Conservation (phyloP, 148 eudicot genomes). For the Camellia sinensis region DNA sequence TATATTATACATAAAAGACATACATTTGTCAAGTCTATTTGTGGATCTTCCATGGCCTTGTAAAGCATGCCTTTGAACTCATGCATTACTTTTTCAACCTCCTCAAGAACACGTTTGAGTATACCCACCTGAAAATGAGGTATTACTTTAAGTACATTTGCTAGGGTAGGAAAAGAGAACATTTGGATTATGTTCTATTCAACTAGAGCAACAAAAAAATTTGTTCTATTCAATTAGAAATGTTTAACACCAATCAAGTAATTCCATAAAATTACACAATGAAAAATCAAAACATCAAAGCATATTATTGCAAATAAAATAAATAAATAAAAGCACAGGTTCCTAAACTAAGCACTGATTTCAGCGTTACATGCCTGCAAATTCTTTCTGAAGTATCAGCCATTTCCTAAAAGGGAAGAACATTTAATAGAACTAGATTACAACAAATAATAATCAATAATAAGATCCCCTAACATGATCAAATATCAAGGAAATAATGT, state of each 20-base stretch:
- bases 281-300: neutral
- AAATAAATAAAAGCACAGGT: neutral
- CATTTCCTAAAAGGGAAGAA: neutral
- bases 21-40: constrained; percentile 76
- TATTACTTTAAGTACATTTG: constrained; percentile 6
- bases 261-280: neutral
- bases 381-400: neutral
- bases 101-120: constrained; percentile 95
- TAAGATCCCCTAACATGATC: neutral
- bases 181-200: neutral
- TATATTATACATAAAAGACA: neutral
- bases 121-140: constrained; percentile 75
- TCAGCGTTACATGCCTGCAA: neutral
- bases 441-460: neutral
- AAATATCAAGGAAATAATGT: neutral
- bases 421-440: neutral
- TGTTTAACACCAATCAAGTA: neutral
- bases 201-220: neutral
- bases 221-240: neutral
- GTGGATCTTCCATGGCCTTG: constrained; percentile 94
- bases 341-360: neutral
- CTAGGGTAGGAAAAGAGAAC: constrained; percentile 2
- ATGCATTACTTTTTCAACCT: constrained; percentile 95
- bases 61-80: constrained; percentile 90
- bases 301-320: neutral